Conservation (phyloP, 768 basidiomycete genomes). For the Pulveroboletus ravenelii region DNA sequence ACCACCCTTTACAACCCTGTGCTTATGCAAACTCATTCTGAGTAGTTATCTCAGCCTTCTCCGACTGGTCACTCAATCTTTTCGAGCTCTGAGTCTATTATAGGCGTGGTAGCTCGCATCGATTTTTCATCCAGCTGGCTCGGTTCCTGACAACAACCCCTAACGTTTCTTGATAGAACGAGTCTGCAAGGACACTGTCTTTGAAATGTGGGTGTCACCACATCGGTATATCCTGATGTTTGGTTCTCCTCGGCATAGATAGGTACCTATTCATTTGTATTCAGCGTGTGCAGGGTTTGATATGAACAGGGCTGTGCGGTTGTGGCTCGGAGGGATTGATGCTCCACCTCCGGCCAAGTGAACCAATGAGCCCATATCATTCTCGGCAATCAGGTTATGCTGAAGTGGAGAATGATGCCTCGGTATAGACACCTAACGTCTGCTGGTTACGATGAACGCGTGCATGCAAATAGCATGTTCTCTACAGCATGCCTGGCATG, state of each 20-base stretch:
- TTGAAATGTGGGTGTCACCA: background rate
- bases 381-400: slow-evolving; percentile 6
- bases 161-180: background rate
- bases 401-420: slow-evolving; percentile 1
- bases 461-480: background rate
- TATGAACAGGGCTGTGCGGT: background rate
- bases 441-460: background rate
- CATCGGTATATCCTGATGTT: background rate
- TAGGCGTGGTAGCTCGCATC: background rate
- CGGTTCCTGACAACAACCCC: background rate
- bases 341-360: background rate
- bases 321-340: background rate
- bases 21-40: background rate
- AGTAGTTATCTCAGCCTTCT: background rate
- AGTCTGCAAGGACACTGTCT: background rate
- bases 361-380: background rate
- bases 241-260: background rate
- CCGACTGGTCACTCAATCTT: background rate
- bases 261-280: background rate
- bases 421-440: background rate
- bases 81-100: background rate
- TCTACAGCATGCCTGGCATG: background rate
- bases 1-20: background rate
- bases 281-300: background rate
- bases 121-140: background rate